Conservation (phyloP, 2,329 filamentous ascomycete genomes). For the Stachybotrys chartarum region DNA sequence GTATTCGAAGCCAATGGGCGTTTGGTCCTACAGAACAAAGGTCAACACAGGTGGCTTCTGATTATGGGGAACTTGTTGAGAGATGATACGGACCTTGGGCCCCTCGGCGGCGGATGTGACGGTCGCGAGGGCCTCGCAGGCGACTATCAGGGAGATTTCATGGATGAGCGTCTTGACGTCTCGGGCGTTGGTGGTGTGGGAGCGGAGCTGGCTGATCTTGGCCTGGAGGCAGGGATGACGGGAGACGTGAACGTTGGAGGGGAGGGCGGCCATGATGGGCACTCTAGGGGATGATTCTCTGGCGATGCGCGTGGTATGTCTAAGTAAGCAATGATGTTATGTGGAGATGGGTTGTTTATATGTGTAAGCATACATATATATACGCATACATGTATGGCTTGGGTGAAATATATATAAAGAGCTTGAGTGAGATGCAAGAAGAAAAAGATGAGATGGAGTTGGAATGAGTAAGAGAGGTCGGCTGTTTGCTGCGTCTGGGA, state of each 20-base stretch:
- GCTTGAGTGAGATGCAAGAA: slow-evolving; percentile 12
- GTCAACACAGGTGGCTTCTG: not conserved
- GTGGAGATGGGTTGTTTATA: not conserved
- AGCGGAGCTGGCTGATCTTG: slow-evolving; percentile 87
- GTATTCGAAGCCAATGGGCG: slow-evolving; percentile 73
- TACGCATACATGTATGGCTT: not conserved
- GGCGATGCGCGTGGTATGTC: too few species aligned
- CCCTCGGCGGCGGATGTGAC: slow-evolving; percentile 50
- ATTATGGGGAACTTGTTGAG: not conserved
- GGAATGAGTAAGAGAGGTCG: not conserved
- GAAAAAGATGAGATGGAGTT: slow-evolving; percentile 6
- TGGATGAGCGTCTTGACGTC: slow-evolving; percentile 79
- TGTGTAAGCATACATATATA: not conserved
- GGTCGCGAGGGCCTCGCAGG: slow-evolving; percentile 68
- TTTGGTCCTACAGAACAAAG: slow-evolving; percentile 52
- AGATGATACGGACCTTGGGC: slow-evolving; percentile 49
- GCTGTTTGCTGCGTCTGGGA: too few species aligned
- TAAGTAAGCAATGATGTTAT: not conserved
- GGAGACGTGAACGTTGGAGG: slow-evolving; percentile 68
- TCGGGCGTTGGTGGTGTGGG: slow-evolving; percentile 57
- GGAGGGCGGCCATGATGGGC: slow-evolving; percentile 32
- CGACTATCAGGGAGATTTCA: slow-evolving; percentile 78
- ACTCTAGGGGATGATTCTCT: not conserved
- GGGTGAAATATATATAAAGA: not conserved
- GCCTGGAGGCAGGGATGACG: slow-evolving; percentile 77